phyloP scores from a whole-genome alignment of 768 basidiomycete genomes.

The Xanthoconium purpureum region DNA sequence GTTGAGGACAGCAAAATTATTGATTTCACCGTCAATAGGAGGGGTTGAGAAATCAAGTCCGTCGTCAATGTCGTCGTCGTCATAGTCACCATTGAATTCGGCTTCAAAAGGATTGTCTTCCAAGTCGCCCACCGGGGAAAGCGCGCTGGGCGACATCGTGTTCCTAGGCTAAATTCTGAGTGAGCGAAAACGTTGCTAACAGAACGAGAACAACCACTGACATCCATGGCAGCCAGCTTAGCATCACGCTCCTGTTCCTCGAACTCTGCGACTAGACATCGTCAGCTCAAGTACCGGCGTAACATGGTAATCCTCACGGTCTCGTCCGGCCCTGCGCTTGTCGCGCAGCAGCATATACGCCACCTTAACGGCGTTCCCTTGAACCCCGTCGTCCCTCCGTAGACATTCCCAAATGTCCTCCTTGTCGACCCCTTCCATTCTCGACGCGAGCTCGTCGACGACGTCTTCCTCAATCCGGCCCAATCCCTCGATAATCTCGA shows the following conservation, averaged over 20 bases:
- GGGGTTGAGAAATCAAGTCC: conserved; percentile 49
- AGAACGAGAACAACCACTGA: conserved; percentile 36
- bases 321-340: conserved; percentile 77
- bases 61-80: conserved; percentile 58
- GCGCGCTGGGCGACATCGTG: conserved; percentile 58
- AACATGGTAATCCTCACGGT: conserved; percentile 54
- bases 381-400: conserved; percentile 75
- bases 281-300: conserved; percentile 11
- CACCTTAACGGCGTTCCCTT: conserved; percentile 93
- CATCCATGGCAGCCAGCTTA: conserved; percentile 75
- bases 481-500: conserved; percentile 86
- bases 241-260: conserved; percentile 87
- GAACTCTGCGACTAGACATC: conserved; percentile 59
- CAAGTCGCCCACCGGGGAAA: conserved; percentile 62
- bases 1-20: conserved; percentile 85
- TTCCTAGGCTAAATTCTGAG: conserved; percentile 56
- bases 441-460: conserved; percentile 72
- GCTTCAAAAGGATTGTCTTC: conserved; percentile 80
- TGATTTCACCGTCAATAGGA: conserved; percentile 36
- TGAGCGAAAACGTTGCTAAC: conserved; percentile 1
- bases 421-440: conserved; percentile 71
- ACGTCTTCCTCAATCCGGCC: conserved; percentile 91
- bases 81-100: conserved; percentile 50
- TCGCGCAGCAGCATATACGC: conserved; percentile 93
- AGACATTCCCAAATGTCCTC: conserved; percentile 89